Percentiles rank a stretch among this genome's conserved stretches.
Conservation (phyloP, 768 basidiomycete species). For the Mrakia blollopis region DNA sequence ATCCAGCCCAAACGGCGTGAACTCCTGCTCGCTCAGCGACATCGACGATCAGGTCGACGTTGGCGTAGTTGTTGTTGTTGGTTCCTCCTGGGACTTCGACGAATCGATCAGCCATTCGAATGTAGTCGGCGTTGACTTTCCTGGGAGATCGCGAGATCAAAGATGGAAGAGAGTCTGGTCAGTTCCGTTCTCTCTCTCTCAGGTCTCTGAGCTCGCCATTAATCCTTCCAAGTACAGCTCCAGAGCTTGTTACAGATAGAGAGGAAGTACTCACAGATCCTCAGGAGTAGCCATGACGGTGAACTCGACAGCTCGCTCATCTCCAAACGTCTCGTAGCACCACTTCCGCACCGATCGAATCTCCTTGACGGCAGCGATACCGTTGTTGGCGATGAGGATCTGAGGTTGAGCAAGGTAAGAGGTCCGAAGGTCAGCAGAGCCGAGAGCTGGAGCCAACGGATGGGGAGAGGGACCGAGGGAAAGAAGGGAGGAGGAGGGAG, state of each 20-base stretch:
- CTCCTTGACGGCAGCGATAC: conserved; percentile 98
- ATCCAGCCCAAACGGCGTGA: conserved; percentile 99
- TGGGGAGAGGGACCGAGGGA: neutral
- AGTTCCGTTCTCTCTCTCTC: neutral
- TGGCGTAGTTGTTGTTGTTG: conserved; percentile 99
- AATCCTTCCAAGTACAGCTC: too few species aligned
- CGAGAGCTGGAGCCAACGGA: too few species aligned
- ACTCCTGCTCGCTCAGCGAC: conserved; percentile 95
- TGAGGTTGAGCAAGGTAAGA: conserved; percentile 42
- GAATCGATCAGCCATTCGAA: conserved; percentile 98
- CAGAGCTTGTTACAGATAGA: too few species aligned
- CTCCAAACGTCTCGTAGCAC: conserved; percentile 98
- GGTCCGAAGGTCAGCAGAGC: neutral
- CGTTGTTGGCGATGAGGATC: conserved; percentile 99
- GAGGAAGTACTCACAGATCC: conserved; percentile 53
- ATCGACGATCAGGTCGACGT: conserved; percentile 97
- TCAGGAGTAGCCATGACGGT: conserved; percentile 99
- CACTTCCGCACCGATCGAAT: conserved; percentile 98
- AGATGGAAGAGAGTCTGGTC: neutral
- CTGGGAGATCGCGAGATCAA: conserved; percentile 31
- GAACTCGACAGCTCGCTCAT: conserved; percentile 93
- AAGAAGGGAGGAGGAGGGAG: conserved; percentile 5
- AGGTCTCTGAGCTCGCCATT: too few species aligned
- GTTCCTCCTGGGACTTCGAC: conserved; percentile 97
- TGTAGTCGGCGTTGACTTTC: conserved; percentile 93